These are phyloP conservation scores for Lizonia empirigonia DNA, from an alignment of 2,329 filamentous ascomycete species.

Conservation along the genomic window DNA sequence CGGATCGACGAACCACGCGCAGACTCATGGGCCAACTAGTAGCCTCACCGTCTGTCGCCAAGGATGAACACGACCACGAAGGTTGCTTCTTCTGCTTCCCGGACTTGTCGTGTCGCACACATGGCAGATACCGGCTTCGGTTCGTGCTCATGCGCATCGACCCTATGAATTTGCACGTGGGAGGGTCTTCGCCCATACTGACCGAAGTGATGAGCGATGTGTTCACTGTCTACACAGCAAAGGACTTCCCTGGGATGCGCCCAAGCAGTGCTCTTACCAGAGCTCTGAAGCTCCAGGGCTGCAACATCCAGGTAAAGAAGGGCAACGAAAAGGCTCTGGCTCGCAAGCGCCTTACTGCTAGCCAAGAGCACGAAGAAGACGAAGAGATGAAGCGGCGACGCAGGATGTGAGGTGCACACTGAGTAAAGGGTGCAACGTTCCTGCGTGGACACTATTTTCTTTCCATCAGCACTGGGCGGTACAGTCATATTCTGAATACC, in stretches of 20 bases:
- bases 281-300: slow-evolving; percentile 76
- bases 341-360: slow-evolving; percentile 47
- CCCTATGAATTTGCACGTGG: slow-evolving; percentile 61
- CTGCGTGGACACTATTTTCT: slow-evolving; percentile 3
- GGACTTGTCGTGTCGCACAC: slow-evolving; percentile 78
- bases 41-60: slow-evolving; percentile 75
- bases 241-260: slow-evolving; percentile 85
- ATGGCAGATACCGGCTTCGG: slow-evolving; percentile 74
- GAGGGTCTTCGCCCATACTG: slow-evolving; percentile 56
- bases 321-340: slow-evolving; percentile 70
- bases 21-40: slow-evolving; percentile 81
- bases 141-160: slow-evolving; percentile 77
- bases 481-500: slow-evolving; percentile 37
- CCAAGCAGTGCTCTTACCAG: slow-evolving; percentile 77
- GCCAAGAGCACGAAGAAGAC: slow-evolving; percentile 50
- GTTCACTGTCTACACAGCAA: slow-evolving; percentile 83
- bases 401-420: slow-evolving; percentile 35
- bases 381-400: slow-evolving; percentile 46
- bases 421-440: neutral
- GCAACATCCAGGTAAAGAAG: slow-evolving; percentile 85
- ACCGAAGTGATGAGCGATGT: slow-evolving; percentile 66
- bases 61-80: slow-evolving; percentile 73
- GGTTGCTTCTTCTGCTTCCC: slow-evolving; percentile 88
- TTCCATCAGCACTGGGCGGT: slow-evolving; percentile 32
- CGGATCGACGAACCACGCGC: slow-evolving; percentile 73